Evolutionary conservation across 2,329 filamentous ascomycete species (phyloP).

Genomic region (Rachicladosporium sp.): DNA sequence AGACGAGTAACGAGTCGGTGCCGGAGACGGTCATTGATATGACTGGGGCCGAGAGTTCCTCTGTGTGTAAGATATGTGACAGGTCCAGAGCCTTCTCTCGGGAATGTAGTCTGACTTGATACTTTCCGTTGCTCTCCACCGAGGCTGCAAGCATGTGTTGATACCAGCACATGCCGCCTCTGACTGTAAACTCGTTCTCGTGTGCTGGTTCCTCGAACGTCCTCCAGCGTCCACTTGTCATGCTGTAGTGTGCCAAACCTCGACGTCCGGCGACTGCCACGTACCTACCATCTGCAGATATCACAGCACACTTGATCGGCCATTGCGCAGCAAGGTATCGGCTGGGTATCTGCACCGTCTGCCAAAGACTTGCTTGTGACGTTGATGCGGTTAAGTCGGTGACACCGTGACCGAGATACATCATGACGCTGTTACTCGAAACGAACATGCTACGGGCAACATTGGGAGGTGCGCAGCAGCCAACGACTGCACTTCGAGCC

Average conservation of each 20-base stretch:
- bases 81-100: conserved; percentile 69
- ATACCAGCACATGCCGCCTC: conserved; percentile 98
- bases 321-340: conserved; percentile 82
- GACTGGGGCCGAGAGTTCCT: conserved; percentile 72
- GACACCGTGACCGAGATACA: conserved; percentile 87
- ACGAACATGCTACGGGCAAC: conserved; percentile 80
- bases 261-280: conserved; percentile 89
- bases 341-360: conserved; percentile 74
- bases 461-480: conserved; percentile 84
- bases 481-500: conserved; percentile 83
- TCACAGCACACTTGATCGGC: conserved; percentile 77
- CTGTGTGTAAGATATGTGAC: conserved; percentile 59
- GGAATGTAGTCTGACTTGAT: conserved; percentile 78
- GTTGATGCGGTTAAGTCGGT: conserved; percentile 85
- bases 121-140: conserved; percentile 71
- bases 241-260: conserved; percentile 88
- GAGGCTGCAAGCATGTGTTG: conserved; percentile 89
- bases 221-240: conserved; percentile 90
- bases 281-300: conserved; percentile 86
- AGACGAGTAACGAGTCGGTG: conserved; percentile 87
- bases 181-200: conserved; percentile 83
- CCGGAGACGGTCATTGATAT: conserved; percentile 81
- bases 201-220: conserved; percentile 69
- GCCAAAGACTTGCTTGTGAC: conserved; percentile 88
- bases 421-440: conserved; percentile 75